Percentiles rank a stretch among this genome's conserved stretches.
Evolutionary conservation across 2,329 filamentous ascomycete species (phyloP).

Genomic region (Hymenoscyphus linearis): DNA sequence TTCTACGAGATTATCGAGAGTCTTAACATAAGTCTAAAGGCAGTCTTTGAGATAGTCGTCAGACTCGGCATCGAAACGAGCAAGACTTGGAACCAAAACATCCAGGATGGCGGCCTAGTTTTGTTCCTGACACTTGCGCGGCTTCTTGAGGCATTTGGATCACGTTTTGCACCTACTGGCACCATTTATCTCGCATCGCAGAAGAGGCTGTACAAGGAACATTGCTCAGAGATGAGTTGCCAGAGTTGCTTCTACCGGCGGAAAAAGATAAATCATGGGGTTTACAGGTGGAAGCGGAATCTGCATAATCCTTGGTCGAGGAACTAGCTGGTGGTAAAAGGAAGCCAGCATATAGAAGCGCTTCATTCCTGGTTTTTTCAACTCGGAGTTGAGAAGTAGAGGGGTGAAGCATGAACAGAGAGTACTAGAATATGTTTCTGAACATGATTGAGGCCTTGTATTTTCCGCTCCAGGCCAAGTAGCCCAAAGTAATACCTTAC

Average conservation of each 20-base stretch:
- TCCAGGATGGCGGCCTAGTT: background rate
- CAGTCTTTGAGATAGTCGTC: background rate
- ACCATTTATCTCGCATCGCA: background rate
- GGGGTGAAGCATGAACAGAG: background rate
- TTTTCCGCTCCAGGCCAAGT: background rate
- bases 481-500: background rate
- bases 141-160: background rate
- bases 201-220: background rate
- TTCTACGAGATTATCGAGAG: background rate
- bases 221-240: background rate
- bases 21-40: background rate
- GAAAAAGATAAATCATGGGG: background rate
- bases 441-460: background rate
- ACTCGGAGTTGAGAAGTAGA: too few species aligned
- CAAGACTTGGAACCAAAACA: background rate
- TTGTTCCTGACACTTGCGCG: background rate
- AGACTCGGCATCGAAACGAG: background rate
- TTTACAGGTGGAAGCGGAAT: background rate
- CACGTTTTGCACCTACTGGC: background rate
- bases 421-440: background rate
- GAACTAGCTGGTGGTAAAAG: background rate
- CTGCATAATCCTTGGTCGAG: background rate
- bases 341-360: too few species aligned
- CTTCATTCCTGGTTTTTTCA: too few species aligned
- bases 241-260: background rate